Percentiles rank a stretch among this genome's conserved stretches.
Evolutionary conservation across 2,329 filamentous ascomycete species (phyloP).

Genomic region (Alternaria brassicicola): DNA sequence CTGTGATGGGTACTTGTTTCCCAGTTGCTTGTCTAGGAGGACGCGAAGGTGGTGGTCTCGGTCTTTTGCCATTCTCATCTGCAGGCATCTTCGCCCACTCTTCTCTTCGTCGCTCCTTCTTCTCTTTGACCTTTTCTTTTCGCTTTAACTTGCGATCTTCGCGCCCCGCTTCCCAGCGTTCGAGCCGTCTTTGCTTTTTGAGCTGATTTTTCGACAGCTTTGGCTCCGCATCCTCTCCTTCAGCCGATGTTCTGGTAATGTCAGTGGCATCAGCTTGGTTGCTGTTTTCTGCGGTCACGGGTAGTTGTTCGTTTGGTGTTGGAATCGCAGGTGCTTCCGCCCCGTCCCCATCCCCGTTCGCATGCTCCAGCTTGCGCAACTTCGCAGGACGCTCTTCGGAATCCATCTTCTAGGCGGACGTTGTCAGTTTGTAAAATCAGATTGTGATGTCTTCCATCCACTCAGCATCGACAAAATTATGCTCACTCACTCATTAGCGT

Average conservation of each 20-base stretch:
- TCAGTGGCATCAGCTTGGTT: slow-evolving; percentile 11
- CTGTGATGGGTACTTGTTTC: slow-evolving; percentile 72
- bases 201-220: slow-evolving; percentile 81
- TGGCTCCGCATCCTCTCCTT: slow-evolving; percentile 17
- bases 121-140: slow-evolving; percentile 62
- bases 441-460: slow-evolving; percentile 18
- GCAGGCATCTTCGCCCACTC: slow-evolving; percentile 49
- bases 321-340: slow-evolving; percentile 18
- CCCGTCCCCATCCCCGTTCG: slow-evolving; percentile 10
- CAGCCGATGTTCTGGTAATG: slow-evolving; percentile 5
- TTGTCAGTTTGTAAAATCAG: not conserved
- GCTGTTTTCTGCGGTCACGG: slow-evolving; percentile 18
- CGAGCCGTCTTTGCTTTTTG: slow-evolving; percentile 75
- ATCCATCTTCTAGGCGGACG: slow-evolving; percentile 55
- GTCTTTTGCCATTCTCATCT: slow-evolving; percentile 29
- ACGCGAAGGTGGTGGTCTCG: slow-evolving; percentile 24
- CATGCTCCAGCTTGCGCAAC: slow-evolving; percentile 58
- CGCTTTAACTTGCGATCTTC: slow-evolving; percentile 62
- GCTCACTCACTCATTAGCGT: slow-evolving; percentile 31
- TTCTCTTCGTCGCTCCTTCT: slow-evolving; percentile 58
- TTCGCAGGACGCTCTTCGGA: slow-evolving; percentile 62
- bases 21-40: slow-evolving; percentile 41
- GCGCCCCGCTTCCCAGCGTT: slow-evolving; percentile 77
- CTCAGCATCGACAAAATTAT: slow-evolving; percentile 38
- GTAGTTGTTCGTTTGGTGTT: slow-evolving; percentile 16